Base-by-base conservation (phyloP, 306 rosid species). In the Cicer judaicum region DNA sequence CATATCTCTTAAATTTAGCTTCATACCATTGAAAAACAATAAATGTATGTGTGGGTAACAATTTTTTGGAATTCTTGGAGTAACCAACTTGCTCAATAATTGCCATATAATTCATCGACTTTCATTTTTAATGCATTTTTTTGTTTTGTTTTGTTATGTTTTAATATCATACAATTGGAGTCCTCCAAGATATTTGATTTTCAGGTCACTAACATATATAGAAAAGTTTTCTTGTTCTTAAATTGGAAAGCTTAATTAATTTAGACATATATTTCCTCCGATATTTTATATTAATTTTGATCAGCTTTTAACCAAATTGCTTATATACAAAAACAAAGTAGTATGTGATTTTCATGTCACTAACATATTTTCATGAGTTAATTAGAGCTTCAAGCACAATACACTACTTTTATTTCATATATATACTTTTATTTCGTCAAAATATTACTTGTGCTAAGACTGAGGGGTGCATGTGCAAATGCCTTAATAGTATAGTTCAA, bases 81-180 rank as follows among this genome's bases (percentile, higher is more conserved):
- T 73, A 46, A 46, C 54, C 60, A 72, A 66, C 74, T 64, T 64
- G 69, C 74, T 56, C 62, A 65, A 72, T 64, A 46, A 79, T 64
- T 79, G 68, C 55, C 63, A 55, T 16, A 62, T 52, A 72, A 7
- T 79, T 73, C 19, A 41, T 60, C 10, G 7, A 55, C 70, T 44
- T 16, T 65, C 40, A 43, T 39, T 39, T 68, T 36, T 6, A 34
- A 54, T 42, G 40, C 10, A 52, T 15, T 24, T 21, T n/a, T 16
- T 16, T 16, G 0, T 62, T 13, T 21, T 54, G 46, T 38, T 52
- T 69, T 40, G 18, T 7, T 56, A 49, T 21, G 44, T 42, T 14
- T 49, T 48, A 57, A 47, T 69, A 64, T 50, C 62, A 74, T 38
- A 18, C 8, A 49, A 15, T 18, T 74, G 53, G 52, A 62, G 38